Percentiles rank a stretch among this genome's conserved stretches.
Evolutionary conservation across 345 rosid species (phyloP).

Genomic region (Euphorbia tirucalli): DNA sequence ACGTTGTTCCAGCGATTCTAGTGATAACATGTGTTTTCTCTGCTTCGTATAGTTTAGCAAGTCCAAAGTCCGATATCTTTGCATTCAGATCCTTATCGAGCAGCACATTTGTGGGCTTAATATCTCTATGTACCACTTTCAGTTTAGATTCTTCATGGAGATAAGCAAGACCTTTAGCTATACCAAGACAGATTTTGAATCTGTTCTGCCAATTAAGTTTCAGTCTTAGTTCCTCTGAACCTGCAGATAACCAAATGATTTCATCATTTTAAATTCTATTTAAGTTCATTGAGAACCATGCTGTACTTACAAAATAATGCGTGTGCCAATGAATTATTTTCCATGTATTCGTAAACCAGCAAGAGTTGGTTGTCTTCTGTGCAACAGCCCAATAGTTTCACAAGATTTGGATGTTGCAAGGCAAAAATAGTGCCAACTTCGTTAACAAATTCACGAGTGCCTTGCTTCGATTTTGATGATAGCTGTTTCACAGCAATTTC

Average conservation of each 20-base stretch:
- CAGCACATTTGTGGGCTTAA: conserved; percentile 5
- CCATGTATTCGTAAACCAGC: no score
- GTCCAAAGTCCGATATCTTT: conserved; percentile 14
- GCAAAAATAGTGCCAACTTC: conserved; percentile 3
- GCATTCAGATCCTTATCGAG: conserved; percentile 11
- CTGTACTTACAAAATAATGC: neutral
- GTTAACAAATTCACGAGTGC: conserved; percentile 1
- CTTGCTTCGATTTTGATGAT: no score
- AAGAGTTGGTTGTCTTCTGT: no score
- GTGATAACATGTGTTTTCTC: conserved; percentile 6
- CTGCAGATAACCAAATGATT: neutral
- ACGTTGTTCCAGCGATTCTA: conserved; percentile 12
- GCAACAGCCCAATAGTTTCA: no score
- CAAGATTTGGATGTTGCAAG: conserved; percentile 15
- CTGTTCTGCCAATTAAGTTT: conserved; percentile 1
- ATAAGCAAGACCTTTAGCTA: conserved; percentile 3
- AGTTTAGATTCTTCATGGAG: conserved; percentile 12
- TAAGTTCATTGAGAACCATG: neutral
- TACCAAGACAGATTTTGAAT: neutral
- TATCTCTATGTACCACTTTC: conserved; percentile 3
- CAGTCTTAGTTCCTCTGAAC: neutral
- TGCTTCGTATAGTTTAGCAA: conserved; percentile 14
- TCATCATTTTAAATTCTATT: neutral
- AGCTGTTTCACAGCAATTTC: conserved; percentile 3
- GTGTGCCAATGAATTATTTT: conserved; percentile 1